These are phyloP conservation scores for Cryomyces minteri DNA, from an alignment of 495 filamentous ascomycete genomes.

Conservation along the genomic window DNA sequence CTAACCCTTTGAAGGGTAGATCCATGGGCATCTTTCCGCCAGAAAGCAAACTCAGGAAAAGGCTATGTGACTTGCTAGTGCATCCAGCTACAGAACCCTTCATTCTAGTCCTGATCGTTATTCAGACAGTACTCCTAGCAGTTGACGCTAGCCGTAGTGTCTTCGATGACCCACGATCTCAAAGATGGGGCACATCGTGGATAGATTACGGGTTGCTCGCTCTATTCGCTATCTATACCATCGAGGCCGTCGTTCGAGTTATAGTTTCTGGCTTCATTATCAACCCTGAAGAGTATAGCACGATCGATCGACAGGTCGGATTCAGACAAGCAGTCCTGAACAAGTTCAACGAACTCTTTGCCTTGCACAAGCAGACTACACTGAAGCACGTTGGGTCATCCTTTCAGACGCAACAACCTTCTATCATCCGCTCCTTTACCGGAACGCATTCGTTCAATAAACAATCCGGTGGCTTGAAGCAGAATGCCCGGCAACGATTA, in stretches of 20 bases:
- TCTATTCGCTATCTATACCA: slow-evolving; percentile 80
- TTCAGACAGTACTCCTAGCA: slow-evolving; percentile 73
- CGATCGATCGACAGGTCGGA: slow-evolving; percentile 50
- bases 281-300: slow-evolving; percentile 74
- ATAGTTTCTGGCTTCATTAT: slow-evolving; percentile 85
- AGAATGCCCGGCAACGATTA: slow-evolving; percentile 67
- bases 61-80: slow-evolving; percentile 74
- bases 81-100: slow-evolving; percentile 70
- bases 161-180: slow-evolving; percentile 28
- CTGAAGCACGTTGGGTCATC: slow-evolving; percentile 23
- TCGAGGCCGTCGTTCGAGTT: slow-evolving; percentile 63
- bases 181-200: slow-evolving; percentile 42
- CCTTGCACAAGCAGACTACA: slow-evolving; percentile 54
- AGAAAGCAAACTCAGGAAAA: slow-evolving; percentile 51
- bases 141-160: slow-evolving; percentile 61
- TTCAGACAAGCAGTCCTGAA: slow-evolving; percentile 53
- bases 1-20: slow-evolving; percentile 76
- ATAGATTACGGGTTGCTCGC: slow-evolving; percentile 68
- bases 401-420: slow-evolving; percentile 33
- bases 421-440: slow-evolving; percentile 72
- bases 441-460: slow-evolving; percentile 40
- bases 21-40: slow-evolving; percentile 72
- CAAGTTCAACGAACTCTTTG: slow-evolving; percentile 60
- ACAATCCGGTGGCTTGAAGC: slow-evolving; percentile 43
- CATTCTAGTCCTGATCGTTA: slow-evolving; percentile 70